Base-by-base conservation (phyloP, 257 asterid genomes). In the Oldenlandia corymbosa region DNA sequence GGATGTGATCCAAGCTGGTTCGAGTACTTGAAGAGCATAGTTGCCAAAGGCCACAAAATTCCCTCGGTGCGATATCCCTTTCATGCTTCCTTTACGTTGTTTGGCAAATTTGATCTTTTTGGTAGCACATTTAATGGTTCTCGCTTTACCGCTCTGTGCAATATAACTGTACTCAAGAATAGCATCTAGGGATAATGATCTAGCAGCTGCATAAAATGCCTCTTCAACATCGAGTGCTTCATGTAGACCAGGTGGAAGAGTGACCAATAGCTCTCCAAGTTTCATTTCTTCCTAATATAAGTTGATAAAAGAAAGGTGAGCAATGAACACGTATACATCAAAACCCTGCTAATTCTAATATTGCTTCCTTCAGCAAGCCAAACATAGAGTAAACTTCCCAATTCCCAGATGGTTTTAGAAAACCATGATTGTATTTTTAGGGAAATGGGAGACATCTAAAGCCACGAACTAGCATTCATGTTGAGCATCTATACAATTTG, bases 211-310 rank as follows among this genome's bases (percentile, higher is more conserved):
- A 20, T n/a, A 43, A 65, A 72, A 17, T 68, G 69, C 91, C 87
- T 83, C 79, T 12, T 86, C 76, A 76, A 85, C 85, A 12, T 91
- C 87, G 48, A 88, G 66, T 73, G 78, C 91, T 75, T 88, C 85
- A 58, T 83, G 89, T 20, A 84, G 71, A 70, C 88, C 94, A 58
- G 94, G 91, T 52, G 87, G 88, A 58, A 81, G 88, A 58, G 82
- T 64, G 68, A 85, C 91, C 82, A 80, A 64, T 66, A 85, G 83
- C 76, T 85, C 96, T 72, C 79, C 88, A 43, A 83, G 80, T 66
- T 83, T 80, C 70, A 83, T 70, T 43, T 81, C 91, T 68, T 83
- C 91, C 76, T 37, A 30, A 59, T 65, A 42, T 57, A 61, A 30
- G 50, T 59, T 55, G 61, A 62, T 26, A 16, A 65, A 31, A 53